Evolutionary conservation across 2,329 filamentous ascomycete species (phyloP), one percentile per base, ranked within the genome.

Genomic region (Cladosporium sp.): DNA sequence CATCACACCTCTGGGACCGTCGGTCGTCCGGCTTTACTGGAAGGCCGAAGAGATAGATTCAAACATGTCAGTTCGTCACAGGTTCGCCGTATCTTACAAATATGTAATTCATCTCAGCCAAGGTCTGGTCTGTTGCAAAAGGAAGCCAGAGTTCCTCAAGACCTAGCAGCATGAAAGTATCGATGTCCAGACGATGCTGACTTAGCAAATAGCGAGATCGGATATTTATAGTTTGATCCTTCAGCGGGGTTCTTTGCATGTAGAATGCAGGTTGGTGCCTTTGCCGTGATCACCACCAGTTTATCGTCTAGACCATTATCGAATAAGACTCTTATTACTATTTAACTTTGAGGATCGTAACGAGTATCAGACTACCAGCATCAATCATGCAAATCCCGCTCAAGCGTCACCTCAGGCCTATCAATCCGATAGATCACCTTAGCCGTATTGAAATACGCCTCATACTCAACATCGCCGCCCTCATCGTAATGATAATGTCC

Each of bases 401-500:
- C 67, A 57, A 73, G 44, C 11, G 67, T 71, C 28, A 72, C 71
- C 57, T 70, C 67, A 14, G 74, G 74, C 67, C 68, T 67, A 65
- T 75, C 73, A 59, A 75, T 73, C 11, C 74, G 61, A 65, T 74
- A 74, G n/a, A 75, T 66, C 28, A 62, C 69, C 59, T 73, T 74
- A 12, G 72, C 74, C 15, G 68, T 70, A 63, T 75, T 74, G 59
- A 75, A 74, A 58, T 75, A 75, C 3, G 69, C 74, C 65, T 74
- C 74, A 58, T 75, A 75, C 65, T 75, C 74, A 1, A 75, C 65
- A 34, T 74, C 71, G 2, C 52, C 67, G 1, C 64, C 71, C 3
- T 70, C 68, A 68, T 75, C 73, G n/a, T 71, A 69, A 64, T 75
- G 74, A 57, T 75, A 75, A 68, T 75, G 74, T 8, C 74, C 74